Evolutionary conservation across 805 yeast genomes (phyloP).

Genomic region (Alloascoidea africana): DNA sequence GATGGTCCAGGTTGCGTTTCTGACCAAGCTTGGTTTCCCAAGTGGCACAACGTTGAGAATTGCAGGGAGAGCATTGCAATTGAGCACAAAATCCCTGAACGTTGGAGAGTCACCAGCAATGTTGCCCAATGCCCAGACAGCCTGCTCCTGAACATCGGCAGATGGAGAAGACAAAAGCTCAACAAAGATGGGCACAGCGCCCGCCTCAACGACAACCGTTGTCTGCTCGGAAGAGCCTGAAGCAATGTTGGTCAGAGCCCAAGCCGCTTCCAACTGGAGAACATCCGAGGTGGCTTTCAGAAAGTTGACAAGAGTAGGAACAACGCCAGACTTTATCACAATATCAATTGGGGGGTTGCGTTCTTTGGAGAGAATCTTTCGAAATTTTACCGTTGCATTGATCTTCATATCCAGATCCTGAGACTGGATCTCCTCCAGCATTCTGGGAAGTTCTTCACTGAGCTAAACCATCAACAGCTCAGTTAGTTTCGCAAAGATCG

Average conservation of each 20-base stretch:
- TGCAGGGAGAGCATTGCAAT: constrained; percentile 80
- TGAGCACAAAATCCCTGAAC: constrained; percentile 79
- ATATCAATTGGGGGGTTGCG: constrained; percentile 92
- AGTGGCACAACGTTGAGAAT: constrained; percentile 65
- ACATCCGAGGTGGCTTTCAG: constrained; percentile 65
- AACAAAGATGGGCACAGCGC: constrained; percentile 88
- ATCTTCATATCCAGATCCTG: constrained; percentile 66
- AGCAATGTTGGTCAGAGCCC: constrained; percentile 99
- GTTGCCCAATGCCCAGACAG: constrained; percentile 98
- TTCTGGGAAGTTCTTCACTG: constrained; percentile 54
- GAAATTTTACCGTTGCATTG: constrained; percentile 81
- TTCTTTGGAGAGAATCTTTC: constrained; percentile 88
- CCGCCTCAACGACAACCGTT: constrained; percentile 76
- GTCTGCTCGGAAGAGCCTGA: constrained; percentile 89
- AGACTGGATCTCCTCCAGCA: constrained; percentile 71
- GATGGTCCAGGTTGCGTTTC: constrained; percentile 98
- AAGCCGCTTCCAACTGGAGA: constrained; percentile 94
- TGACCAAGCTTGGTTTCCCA: constrained; percentile 74
- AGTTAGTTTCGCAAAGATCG: neutral
- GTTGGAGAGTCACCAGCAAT: constrained; percentile 94
- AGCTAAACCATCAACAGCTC: constrained; percentile 16
- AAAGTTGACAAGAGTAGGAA: constrained; percentile 78
- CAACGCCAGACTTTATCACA: constrained; percentile 87
- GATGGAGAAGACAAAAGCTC: constrained; percentile 66
- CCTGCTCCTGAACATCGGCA: constrained; percentile 92